A percentile compares a stretch with the other conserved stretches of the same genome.
Conservation (phyloP, 345 rosid species). For the Lepidium didymum region DNA sequence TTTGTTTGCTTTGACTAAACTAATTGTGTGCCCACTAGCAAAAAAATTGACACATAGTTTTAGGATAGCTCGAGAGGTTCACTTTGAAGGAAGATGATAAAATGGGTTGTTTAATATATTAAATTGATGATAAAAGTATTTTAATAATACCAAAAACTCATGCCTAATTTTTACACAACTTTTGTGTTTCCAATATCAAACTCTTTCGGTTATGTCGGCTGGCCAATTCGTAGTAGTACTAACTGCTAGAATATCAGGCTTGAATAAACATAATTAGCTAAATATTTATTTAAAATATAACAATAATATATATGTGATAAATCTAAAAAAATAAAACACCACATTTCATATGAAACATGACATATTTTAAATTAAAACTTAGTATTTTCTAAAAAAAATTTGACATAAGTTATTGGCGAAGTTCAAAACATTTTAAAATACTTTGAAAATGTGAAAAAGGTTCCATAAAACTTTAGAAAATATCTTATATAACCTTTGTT, state of each 20-base stretch:
- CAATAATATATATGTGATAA: background rate
- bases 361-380: too few species aligned
- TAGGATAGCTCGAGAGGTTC: background rate
- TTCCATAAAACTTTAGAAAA: too few species aligned
- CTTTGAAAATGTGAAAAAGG: too few species aligned
- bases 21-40: background rate
- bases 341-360: too few species aligned
- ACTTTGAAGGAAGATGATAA: background rate
- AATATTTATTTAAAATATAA: background rate
- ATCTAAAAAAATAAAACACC: too few species aligned
- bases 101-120: background rate
- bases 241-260: background rate
- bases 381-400: too few species aligned
- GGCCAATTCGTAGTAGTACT: background rate
- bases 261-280: too few species aligned
- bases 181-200: background rate
- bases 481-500: too few species aligned
- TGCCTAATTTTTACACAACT: background rate
- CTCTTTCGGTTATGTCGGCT: constrained; percentile 1
- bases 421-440: too few species aligned
- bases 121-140: background rate
- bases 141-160: background rate
- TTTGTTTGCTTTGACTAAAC: constrained; percentile 6
- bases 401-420: too few species aligned
- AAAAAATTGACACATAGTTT: background rate